These are phyloP conservation scores for Schizosaccharomyces pombe DNA, from an alignment of 805 yeast genomes.

Conservation along the genomic window DNA sequence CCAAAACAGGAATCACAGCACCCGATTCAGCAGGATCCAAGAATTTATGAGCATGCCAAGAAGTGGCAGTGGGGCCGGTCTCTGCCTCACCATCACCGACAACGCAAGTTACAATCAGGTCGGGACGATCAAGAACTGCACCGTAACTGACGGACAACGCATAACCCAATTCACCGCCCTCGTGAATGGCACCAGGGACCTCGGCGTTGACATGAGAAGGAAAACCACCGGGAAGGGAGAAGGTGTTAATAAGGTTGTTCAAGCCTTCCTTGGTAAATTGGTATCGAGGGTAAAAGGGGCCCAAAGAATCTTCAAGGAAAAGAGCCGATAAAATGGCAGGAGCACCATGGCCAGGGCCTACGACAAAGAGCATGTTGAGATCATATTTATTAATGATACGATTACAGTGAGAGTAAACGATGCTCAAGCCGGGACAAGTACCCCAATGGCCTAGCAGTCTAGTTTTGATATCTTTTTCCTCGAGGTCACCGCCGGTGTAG, in stretches of 20 bases:
- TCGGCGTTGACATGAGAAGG: slow-evolving; percentile 11
- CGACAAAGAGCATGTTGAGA: slow-evolving; percentile 9
- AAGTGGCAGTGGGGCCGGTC: slow-evolving; percentile 11
- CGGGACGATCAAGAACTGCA: slow-evolving; percentile 10
- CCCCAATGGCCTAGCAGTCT: slow-evolving; percentile 12
- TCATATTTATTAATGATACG: slow-evolving; percentile 9
- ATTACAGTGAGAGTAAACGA: slow-evolving; percentile 10
- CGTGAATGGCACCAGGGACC: slow-evolving; percentile 11
- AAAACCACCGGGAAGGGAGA: slow-evolving; percentile 12
- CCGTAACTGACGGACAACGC: slow-evolving; percentile 11
- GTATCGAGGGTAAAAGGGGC: slow-evolving; percentile 8
- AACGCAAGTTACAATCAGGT: slow-evolving; percentile 9
- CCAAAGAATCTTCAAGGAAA: slow-evolving; percentile 10
- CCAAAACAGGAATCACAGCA: slow-evolving; percentile 11
- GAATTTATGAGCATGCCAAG: slow-evolving; percentile 11
- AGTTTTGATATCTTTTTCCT: slow-evolving; percentile 9
- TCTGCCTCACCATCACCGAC: slow-evolving; percentile 12
- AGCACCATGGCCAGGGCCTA: slow-evolving; percentile 12
- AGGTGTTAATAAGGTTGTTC: slow-evolving; percentile 7
- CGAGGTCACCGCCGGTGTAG: slow-evolving; percentile 7
- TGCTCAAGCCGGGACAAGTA: slow-evolving; percentile 11
- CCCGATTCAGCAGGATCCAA: slow-evolving; percentile 11
- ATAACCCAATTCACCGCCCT: slow-evolving; percentile 12
- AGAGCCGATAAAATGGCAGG: slow-evolving; percentile 11
- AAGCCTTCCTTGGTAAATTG: slow-evolving; percentile 8